Evolutionary conservation across 2,329 filamentous ascomycete genomes (phyloP), one percentile per base, ranked within the genome.

Genomic region (Chrysoporthe deuterocubensis): DNA sequence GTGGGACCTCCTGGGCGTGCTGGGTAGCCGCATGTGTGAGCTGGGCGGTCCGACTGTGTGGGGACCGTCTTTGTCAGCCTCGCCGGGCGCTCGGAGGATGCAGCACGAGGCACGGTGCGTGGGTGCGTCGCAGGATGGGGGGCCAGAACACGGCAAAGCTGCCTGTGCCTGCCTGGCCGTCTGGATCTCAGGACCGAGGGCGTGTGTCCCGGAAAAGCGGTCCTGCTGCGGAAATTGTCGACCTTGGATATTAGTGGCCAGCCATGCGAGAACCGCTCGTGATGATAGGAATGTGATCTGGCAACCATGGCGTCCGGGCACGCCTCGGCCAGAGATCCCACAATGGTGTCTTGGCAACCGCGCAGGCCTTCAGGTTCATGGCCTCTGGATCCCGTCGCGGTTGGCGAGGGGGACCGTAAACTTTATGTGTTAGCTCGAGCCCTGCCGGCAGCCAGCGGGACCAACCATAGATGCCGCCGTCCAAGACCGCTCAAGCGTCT

Each of bases 51-150:
- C 52, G 54, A 66, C 67, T 69, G 67, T 66, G 67, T 69, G 67
- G 67, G 43, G 44, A 52, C 43, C 26, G 56, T 56, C 67, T 66
- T 63, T 63, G 59, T 69, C 67, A 66, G 48, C 56, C 48, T 44
- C 50, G 32, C 58, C 59, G 32, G 54, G 11, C 59, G 14, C 43
- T 46, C 4, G 43, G 9, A n/a, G 18, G 13, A 40, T 42, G 34
- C n/a, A 42, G 37, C 34, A 42, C 37, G 37, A 43, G 37, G n/a
- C 37, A 14, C 40, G 6, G 26, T 26, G 26, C 26, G 26, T 26
- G 26, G 37, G 42, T 11, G 37, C 37, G 37, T 9, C 37, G 37
- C 37, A 40, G 37, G 37, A 9, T 26, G 26, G 26, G 26, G 26
- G 26, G 26, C 26, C 26, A 26, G 26, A 26, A 26, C 26, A 8